These are phyloP conservation scores for Penicillium sp. DNA, from an alignment of 2,329 filamentous ascomycete species.

Conservation along the genomic window DNA sequence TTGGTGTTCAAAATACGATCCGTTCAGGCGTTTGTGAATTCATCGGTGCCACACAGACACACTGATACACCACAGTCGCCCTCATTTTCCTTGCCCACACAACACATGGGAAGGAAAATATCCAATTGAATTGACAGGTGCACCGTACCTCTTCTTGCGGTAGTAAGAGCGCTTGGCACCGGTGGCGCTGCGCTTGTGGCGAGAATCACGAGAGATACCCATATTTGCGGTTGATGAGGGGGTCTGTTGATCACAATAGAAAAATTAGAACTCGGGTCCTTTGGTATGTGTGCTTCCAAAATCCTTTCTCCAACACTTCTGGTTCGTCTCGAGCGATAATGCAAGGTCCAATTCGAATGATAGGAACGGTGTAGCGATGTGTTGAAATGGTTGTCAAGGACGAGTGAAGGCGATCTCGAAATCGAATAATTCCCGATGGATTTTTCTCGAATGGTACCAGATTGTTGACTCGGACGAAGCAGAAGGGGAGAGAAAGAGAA, in stretches of 20 bases:
- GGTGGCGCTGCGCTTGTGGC: slow-evolving; percentile 99
- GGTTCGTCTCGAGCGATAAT: slow-evolving; percentile 15
- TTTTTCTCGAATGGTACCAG: slow-evolving; percentile 11
- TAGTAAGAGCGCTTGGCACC: slow-evolving; percentile 97
- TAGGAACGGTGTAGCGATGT: slow-evolving; percentile 7
- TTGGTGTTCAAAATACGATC: slow-evolving; percentile 31
- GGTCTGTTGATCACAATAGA: slow-evolving; percentile 34
- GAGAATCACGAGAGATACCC: slow-evolving; percentile 99
- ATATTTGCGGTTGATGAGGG: slow-evolving; percentile 74
- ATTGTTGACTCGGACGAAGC: slow-evolving; percentile 28
- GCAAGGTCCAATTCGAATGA: neutral
- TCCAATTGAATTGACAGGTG: slow-evolving; percentile 56
- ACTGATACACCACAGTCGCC: neutral
- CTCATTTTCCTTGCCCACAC: neutral
- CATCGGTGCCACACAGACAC: neutral
- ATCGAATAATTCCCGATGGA: slow-evolving; percentile 11
- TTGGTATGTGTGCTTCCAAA: slow-evolving; percentile 10
- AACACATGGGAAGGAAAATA: slow-evolving; percentile 3
- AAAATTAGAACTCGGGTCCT: slow-evolving; percentile 17
- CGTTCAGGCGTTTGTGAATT: neutral
- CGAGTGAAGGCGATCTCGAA: slow-evolving; percentile 10
- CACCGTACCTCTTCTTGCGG: slow-evolving; percentile 62
- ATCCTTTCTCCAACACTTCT: slow-evolving; percentile 18
- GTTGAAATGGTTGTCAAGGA: slow-evolving; percentile 6
- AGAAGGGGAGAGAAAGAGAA: slow-evolving; percentile 26